phyloP scores from a whole-genome alignment of 2,329 filamentous ascomycete species.

The Phoma sp. region DNA sequence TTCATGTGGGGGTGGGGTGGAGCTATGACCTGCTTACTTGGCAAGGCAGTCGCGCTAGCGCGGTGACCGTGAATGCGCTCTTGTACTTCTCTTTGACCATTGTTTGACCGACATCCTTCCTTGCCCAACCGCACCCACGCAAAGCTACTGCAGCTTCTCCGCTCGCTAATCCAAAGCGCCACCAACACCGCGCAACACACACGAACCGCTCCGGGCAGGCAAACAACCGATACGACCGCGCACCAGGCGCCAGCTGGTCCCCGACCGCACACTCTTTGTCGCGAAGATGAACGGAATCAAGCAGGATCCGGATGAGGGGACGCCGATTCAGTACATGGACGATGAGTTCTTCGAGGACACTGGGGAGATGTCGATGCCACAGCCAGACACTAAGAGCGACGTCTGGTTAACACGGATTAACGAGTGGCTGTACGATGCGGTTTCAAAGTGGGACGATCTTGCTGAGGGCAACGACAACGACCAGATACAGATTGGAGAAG shows the following conservation, averaged over 20 bases:
- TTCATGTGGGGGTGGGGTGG: conserved; percentile 17
- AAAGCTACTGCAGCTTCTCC: not conserved
- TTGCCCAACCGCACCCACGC: not conserved
- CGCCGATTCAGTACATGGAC: conserved; percentile 46
- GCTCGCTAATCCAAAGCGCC: not conserved
- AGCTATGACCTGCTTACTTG: conserved; percentile 13
- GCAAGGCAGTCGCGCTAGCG: conserved; percentile 10
- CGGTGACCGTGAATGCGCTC: conserved; percentile 12
- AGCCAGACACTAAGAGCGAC: conserved; percentile 33
- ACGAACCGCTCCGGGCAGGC: not conserved
- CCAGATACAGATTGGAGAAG: conserved; percentile 48
- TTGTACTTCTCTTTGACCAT: not conserved
- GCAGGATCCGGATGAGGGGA: conserved; percentile 45
- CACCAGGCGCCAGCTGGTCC: conserved; percentile 8
- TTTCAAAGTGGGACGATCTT: conserved; percentile 46
- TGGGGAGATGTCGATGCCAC: conserved; percentile 50
- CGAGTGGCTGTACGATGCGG: conserved; percentile 49
- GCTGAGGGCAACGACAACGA: conserved; percentile 48
- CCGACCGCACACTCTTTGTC: conserved; percentile 7
- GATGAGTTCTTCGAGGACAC: conserved; percentile 55
- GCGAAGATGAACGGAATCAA: conserved; percentile 51
- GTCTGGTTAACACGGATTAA: conserved; percentile 51
- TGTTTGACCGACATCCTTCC: not conserved
- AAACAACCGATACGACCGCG: not conserved
- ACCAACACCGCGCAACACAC: not conserved